A percentile compares a stretch with the other conserved stretches of the same genome.
Evolutionary conservation across 768 basidiomycete species (phyloP).

Genomic region (Calvatia gigantea): DNA sequence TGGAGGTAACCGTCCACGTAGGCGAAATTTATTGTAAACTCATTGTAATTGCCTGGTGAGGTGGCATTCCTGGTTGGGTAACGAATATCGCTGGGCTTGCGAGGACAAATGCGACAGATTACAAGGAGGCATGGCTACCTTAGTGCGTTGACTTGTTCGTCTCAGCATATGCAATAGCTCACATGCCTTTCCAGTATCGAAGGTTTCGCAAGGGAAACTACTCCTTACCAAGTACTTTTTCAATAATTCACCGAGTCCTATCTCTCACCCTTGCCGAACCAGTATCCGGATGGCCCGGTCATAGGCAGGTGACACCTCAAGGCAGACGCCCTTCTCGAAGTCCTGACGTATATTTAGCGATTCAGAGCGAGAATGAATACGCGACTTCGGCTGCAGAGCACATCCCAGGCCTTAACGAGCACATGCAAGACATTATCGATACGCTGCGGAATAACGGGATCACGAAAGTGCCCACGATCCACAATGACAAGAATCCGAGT

Average conservation of each 20-base stretch:
- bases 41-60: constrained; percentile 11
- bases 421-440: constrained; percentile 42
- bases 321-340: not conserved
- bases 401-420: constrained; percentile 31
- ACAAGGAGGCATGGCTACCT: constrained; percentile 48
- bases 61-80: constrained; percentile 47
- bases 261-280: constrained; percentile 22
- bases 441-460: constrained; percentile 32
- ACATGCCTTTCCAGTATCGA: constrained; percentile 17
- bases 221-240: constrained; percentile 31
- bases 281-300: constrained; percentile 42
- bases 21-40: not conserved
- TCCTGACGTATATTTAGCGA: constrained; percentile 16
- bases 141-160: constrained; percentile 20
- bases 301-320: constrained; percentile 23
- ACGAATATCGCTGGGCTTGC: constrained; percentile 48
- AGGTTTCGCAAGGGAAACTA: constrained; percentile 27
- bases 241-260: constrained; percentile 19
- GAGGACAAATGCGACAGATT: constrained; percentile 59
- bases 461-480: constrained; percentile 32
- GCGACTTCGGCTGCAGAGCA: constrained; percentile 22
- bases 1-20: constrained; percentile 37
- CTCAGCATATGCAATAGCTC: not conserved
- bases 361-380: constrained; percentile 48
- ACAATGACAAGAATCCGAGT: constrained; percentile 29